phyloP scores from a whole-genome alignment of 805 yeast species.

The Yamadazyma kitorensis region DNA sequence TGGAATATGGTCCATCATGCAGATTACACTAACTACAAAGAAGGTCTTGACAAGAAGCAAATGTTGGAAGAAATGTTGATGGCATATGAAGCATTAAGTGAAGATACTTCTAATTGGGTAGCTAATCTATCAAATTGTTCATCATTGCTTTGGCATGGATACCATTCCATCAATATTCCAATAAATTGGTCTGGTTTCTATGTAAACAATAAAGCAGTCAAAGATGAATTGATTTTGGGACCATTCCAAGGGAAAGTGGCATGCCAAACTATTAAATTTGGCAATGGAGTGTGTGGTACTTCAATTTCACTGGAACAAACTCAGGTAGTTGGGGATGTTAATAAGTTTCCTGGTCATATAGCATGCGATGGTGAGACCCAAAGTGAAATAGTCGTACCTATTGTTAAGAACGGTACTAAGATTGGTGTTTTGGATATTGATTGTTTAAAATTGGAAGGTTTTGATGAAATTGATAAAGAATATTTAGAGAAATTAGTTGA shows the following conservation, averaged over 20 bases:
- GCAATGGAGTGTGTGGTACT: slow-evolving; percentile 89
- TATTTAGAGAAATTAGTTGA: slow-evolving; percentile 59
- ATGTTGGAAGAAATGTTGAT: slow-evolving; percentile 54
- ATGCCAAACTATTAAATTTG: slow-evolving; percentile 76
- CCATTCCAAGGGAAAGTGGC: slow-evolving; percentile 98
- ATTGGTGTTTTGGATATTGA: slow-evolving; percentile 88
- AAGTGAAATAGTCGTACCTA: slow-evolving; percentile 92
- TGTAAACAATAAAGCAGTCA: slow-evolving; percentile 41
- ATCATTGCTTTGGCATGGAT: slow-evolving; percentile 85
- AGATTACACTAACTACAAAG: slow-evolving; percentile 57
- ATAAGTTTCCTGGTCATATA: slow-evolving; percentile 84
- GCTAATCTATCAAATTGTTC: slow-evolving; percentile 85
- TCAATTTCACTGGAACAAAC: slow-evolving; percentile 63
- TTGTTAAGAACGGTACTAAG: slow-evolving; percentile 40
- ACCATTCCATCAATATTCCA: slow-evolving; percentile 51
- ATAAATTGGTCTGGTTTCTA: slow-evolving; percentile 97
- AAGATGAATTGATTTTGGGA: slow-evolving; percentile 62
- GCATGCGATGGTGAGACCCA: slow-evolving; percentile 96
- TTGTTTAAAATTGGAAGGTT: slow-evolving; percentile 62
- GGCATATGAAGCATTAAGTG: slow-evolving; percentile 63
- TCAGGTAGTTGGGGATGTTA: slow-evolving; percentile 77
- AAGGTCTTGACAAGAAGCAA: slow-evolving; percentile 44
- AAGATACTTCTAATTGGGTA: slow-evolving; percentile 77
- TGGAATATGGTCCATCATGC: slow-evolving; percentile 52
- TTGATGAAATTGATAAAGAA: slow-evolving; percentile 58